A percentile compares a stretch with the other conserved stretches of the same genome.
phyloP scores from a whole-genome alignment of 208 protist species.

The Trypanosoma lewisi region DNA sequence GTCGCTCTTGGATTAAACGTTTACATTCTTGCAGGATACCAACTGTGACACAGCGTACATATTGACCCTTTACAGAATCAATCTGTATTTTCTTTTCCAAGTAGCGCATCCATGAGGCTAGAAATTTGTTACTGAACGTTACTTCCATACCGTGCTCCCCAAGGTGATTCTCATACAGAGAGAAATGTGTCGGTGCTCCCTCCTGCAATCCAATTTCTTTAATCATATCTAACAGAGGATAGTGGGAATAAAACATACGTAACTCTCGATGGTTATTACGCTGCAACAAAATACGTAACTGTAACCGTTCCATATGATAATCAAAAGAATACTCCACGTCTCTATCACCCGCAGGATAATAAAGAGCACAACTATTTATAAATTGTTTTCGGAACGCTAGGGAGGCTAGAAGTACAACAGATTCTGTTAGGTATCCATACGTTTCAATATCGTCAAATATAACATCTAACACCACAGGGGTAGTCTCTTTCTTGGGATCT shows the following conservation, averaged over 20 bases:
- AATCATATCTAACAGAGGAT: slow-evolving; percentile 65
- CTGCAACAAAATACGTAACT: slow-evolving; percentile 49
- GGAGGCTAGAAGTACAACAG: slow-evolving; percentile 69
- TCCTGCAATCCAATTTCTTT: slow-evolving; percentile 48
- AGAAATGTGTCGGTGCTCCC: slow-evolving; percentile 16
- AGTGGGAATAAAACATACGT: slow-evolving; percentile 65
- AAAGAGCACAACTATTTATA: slow-evolving; percentile 68
- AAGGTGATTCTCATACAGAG: slow-evolving; percentile 27
- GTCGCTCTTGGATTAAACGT: slow-evolving; percentile 75
- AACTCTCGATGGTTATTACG: slow-evolving; percentile 54
- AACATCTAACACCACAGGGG: slow-evolving; percentile 46
- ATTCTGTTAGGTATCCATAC: slow-evolving; percentile 57
- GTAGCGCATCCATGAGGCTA: slow-evolving; percentile 72
- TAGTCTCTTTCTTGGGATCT: slow-evolving; percentile 6
- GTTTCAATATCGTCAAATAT: slow-evolving; percentile 59
- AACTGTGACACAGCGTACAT: slow-evolving; percentile 44
- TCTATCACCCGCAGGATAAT: slow-evolving; percentile 41
- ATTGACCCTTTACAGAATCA: slow-evolving; percentile 68
- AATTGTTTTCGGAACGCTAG: slow-evolving; percentile 86
- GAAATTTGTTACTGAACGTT: slow-evolving; percentile 54
- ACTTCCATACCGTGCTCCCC: slow-evolving; percentile 60
- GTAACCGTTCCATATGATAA: slow-evolving; percentile 69
- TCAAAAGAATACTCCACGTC: slow-evolving; percentile 75
- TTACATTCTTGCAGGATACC: slow-evolving; percentile 40
- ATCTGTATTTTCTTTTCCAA: slow-evolving; percentile 66